Base-by-base conservation (phyloP, 257 asterid genomes). In the Solanum chiquidenum region DNA sequence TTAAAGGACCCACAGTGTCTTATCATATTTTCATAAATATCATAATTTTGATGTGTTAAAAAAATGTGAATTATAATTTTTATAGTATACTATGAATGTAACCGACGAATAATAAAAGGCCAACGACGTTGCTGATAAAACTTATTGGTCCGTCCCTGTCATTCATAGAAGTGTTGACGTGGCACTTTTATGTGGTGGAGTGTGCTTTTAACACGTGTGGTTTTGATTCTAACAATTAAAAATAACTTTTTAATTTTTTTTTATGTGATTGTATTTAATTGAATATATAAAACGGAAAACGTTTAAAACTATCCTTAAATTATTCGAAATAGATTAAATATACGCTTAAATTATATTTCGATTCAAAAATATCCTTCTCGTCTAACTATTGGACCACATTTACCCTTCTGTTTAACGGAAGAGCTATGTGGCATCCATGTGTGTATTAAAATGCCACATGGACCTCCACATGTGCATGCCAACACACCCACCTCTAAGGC, bases 221-320 rank as follows among this genome's bases (percentile, higher is more conserved):
- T 46, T 46, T 80, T 35, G 1, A n/a, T 44, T 77, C 4, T 40
- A 68, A 27, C 5, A 68, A 68, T 29, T 13, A 13, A 68, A 29
- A 68, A 69, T 14, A 13, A 29, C 34, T 7, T 33, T 33, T 18
- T 33, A 29, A 29, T 2, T 10, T 37, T 5, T 18, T 4, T 33
- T 18, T 16, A 33, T 33, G 11, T 71, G 1, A 33, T 34, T 9
- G 7, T 72, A 4, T 72, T 20, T 33, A 18, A 72, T 0, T 4
- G 1, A 33, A 49, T 14, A 49, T 49, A 5, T 52, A 52, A 1
- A 6, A 16, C 2, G 0, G 7, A 6, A 52, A 52, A 52, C 3
- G 0, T 1, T 6, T 1, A 52, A 52, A 52, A 6, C 0, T 6
- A 52, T 0, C 6, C 4, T 18, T 16, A 16, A 52, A 6, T 2